Evolutionary conservation across 2,329 filamentous ascomycete species (phyloP).

Genomic region (Penicillium sp.): DNA sequence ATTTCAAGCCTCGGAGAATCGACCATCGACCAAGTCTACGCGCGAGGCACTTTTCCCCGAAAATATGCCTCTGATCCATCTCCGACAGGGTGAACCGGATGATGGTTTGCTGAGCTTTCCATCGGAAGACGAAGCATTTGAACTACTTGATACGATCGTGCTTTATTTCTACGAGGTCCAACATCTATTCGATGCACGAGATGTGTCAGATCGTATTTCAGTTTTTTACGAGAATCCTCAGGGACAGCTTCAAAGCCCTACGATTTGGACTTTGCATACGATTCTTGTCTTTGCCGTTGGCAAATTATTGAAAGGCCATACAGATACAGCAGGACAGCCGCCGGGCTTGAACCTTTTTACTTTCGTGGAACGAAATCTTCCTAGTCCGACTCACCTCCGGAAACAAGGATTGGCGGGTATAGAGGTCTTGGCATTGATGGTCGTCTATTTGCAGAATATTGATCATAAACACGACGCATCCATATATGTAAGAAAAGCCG

Average conservation of each 20-base stretch:
- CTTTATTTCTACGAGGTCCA: constrained; percentile 9
- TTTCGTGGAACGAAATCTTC: not conserved
- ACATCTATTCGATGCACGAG: constrained; percentile 8
- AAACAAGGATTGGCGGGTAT: constrained; percentile 5
- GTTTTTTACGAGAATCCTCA: not conserved
- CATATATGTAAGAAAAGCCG: constrained; percentile 1
- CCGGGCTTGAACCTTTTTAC: constrained; percentile 1
- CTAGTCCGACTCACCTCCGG: not conserved
- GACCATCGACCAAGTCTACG: not conserved
- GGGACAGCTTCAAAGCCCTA: not conserved
- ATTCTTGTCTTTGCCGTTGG: constrained; percentile 7
- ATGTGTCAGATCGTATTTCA: constrained; percentile 6
- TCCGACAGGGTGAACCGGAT: not conserved
- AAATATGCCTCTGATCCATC: not conserved
- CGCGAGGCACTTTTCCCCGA: not conserved
- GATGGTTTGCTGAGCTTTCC: not conserved
- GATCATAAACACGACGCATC: constrained; percentile 6
- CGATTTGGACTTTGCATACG: constrained; percentile 3
- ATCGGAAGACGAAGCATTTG: not conserved
- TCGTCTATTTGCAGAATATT: constrained; percentile 8
- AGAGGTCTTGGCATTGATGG: constrained; percentile 6
- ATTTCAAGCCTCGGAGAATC: not conserved
- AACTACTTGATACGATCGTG: constrained; percentile 4
- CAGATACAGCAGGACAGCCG: not conserved
- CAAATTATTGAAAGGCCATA: constrained; percentile 4